Conservation (phyloP, 768 basidiomycete genomes). For the Lactarius quietus region DNA sequence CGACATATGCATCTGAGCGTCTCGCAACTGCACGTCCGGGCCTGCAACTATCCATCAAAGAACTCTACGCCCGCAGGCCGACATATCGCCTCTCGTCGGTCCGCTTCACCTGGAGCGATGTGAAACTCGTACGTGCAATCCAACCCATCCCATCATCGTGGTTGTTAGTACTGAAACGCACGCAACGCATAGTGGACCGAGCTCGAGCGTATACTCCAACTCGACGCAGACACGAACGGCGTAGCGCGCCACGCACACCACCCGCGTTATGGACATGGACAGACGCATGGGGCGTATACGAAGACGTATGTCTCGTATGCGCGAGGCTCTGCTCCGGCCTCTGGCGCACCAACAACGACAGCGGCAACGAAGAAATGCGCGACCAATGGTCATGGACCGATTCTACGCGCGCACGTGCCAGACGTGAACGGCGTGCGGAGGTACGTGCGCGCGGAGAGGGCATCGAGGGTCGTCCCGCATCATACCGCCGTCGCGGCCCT, state of each 20-base stretch:
- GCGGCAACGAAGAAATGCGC: slow-evolving; percentile 8
- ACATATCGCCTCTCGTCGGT: slow-evolving; percentile 57
- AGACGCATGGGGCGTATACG: slow-evolving; percentile 78
- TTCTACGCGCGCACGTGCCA: too few relatives aligned
- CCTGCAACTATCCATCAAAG: slow-evolving; percentile 56
- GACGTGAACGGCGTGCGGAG: slow-evolving; percentile 29
- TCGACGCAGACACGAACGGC: slow-evolving; percentile 37
- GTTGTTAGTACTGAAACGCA: too few relatives aligned
- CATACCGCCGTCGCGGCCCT: slow-evolving; percentile 22
- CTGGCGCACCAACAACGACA: slow-evolving; percentile 49
- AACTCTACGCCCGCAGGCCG: slow-evolving; percentile 37
- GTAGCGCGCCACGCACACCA: background rate
- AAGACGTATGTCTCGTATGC: slow-evolving; percentile 80
- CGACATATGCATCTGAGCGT: slow-evolving; percentile 59
- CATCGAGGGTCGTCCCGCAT: slow-evolving; percentile 53
- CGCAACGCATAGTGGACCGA: slow-evolving; percentile 62
- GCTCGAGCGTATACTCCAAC: slow-evolving; percentile 62
- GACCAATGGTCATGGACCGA: background rate
- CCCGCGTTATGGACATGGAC: slow-evolving; percentile 42
- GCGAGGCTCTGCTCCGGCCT: slow-evolving; percentile 79
- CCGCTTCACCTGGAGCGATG: slow-evolving; percentile 81
- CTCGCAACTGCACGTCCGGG: slow-evolving; percentile 49
- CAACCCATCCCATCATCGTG: too few relatives aligned
- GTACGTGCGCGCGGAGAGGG: slow-evolving; percentile 62
- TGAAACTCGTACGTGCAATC: slow-evolving; percentile 52